phyloP scores from a whole-genome alignment of 306 rosid genomes.

The Vigna mungo region DNA sequence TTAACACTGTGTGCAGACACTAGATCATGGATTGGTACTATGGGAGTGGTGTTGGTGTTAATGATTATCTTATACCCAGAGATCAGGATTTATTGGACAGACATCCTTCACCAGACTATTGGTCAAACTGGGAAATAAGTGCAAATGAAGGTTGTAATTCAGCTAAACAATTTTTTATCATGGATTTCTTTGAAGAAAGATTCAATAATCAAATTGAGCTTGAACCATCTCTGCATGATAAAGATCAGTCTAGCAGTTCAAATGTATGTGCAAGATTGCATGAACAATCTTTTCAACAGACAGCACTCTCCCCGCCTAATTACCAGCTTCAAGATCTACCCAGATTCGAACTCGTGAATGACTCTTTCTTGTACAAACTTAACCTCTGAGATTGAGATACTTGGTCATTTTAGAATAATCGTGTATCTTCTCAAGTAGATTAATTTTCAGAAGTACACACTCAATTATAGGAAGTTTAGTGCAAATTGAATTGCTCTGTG shows the following conservation, averaged over 20 bases:
- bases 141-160: conserved; percentile 51
- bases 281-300: conserved; percentile 55
- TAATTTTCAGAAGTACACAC: conserved; percentile 38
- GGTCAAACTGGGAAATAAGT: conserved; percentile 72
- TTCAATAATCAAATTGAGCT: conserved; percentile 52
- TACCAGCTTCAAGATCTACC: conserved; percentile 61
- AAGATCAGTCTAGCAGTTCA: conserved; percentile 60
- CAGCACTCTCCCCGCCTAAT: conserved; percentile 45
- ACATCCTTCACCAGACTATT: conserved; percentile 69
- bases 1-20: conserved; percentile 42
- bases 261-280: conserved; percentile 60
- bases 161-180: conserved; percentile 46
- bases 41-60: conserved; percentile 43
- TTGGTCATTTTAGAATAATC: conserved; percentile 51
- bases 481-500: conserved; percentile 57
- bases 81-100: conserved; percentile 58
- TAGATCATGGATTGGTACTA: conserved; percentile 68
- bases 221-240: conserved; percentile 57
- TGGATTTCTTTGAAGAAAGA: conserved; percentile 51
- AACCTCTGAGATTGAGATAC: conserved; percentile 68
- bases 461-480: conserved; percentile 47
- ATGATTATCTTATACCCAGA: conserved; percentile 61
- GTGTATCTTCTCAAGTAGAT: conserved; percentile 49
- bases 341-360: conserved; percentile 57
- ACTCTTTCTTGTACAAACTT: conserved; percentile 75